Percentiles rank a stretch among this genome's conserved stretches.
phyloP scores from a whole-genome alignment of 352 stramenopile species.

The Elongisporangium anandrum region DNA sequence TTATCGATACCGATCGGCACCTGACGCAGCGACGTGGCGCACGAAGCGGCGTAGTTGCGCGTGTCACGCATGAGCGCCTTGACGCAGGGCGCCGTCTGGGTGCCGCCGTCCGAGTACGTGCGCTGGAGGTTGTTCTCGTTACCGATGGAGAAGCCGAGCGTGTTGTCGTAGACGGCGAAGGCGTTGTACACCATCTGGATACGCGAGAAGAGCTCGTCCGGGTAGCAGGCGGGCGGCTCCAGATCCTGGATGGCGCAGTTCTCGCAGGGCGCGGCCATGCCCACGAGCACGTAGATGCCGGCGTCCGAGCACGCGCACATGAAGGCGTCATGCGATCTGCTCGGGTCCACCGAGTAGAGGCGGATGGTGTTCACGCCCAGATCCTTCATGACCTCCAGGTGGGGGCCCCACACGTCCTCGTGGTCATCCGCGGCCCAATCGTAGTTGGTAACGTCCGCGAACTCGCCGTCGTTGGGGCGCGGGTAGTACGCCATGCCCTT shows the following conservation, averaged over 20 bases:
- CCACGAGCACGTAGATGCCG: constrained; percentile 50
- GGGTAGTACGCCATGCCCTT: constrained; percentile 74
- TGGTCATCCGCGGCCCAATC: constrained; percentile 64
- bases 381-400: constrained; percentile 51
- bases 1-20: constrained; percentile 47
- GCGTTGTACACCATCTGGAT: constrained; percentile 47
- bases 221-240: constrained; percentile 38
- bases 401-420: constrained; percentile 38
- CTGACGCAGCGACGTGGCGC: constrained; percentile 19
- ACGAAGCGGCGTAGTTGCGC: constrained; percentile 35
- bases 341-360: constrained; percentile 64
- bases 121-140: constrained; percentile 54
- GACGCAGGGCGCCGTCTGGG: constrained; percentile 34
- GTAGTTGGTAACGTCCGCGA: constrained; percentile 36
- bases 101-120: constrained; percentile 16
- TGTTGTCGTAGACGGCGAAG: constrained; percentile 58
- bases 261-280: constrained; percentile 37
- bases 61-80: constrained; percentile 46
- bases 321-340: constrained; percentile 63
- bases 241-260: constrained; percentile 31
- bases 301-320: constrained; percentile 59
- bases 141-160: constrained; percentile 40
- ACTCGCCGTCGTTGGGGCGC: constrained; percentile 48
- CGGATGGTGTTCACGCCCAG: constrained; percentile 67
- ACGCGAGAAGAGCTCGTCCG: constrained; percentile 30